phyloP scores from a whole-genome alignment of 2,329 filamentous ascomycete species.

The Penicillium sp. region DNA sequence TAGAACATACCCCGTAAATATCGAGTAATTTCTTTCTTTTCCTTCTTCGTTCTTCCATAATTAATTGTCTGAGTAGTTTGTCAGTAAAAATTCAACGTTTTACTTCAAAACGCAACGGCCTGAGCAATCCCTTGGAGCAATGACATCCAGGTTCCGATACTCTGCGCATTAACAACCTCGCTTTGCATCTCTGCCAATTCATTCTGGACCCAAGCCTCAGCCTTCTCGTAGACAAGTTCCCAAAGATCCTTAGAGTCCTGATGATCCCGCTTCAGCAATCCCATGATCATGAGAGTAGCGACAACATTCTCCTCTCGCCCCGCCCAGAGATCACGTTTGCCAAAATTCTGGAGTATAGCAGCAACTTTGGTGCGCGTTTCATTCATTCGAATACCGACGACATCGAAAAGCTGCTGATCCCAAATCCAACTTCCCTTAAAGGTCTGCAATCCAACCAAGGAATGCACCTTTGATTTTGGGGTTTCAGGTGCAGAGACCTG shows the following conservation, averaged over 20 bases:
- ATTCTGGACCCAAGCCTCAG: constrained; percentile 11
- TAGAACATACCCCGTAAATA: neutral
- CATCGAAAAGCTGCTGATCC: constrained; percentile 22
- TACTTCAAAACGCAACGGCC: neutral
- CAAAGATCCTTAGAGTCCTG: constrained; percentile 3
- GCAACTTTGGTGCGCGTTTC: neutral
- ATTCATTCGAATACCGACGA: constrained; percentile 13
- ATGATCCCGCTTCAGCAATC: constrained; percentile 6
- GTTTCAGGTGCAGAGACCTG: neutral
- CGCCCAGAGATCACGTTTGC: neutral
- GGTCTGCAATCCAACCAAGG: constrained; percentile 55
- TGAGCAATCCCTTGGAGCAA: neutral
- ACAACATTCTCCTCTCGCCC: neutral
- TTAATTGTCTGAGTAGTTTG: neutral
- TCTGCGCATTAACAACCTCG: neutral
- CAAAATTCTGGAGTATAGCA: neutral
- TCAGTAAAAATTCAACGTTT: neutral
- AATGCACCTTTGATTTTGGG: constrained; percentile 33
- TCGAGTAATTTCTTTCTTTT: neutral
- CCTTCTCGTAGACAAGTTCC: constrained; percentile 21
- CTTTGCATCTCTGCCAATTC: neutral
- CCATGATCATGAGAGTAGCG: constrained; percentile 17
- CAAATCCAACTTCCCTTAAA: constrained; percentile 57
- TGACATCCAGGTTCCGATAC: neutral
- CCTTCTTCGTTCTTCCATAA: neutral